Percentiles rank a stretch among this genome's conserved stretches.
phyloP scores from a whole-genome alignment of 306 rosid species.

The Dicorynia guianensis region DNA sequence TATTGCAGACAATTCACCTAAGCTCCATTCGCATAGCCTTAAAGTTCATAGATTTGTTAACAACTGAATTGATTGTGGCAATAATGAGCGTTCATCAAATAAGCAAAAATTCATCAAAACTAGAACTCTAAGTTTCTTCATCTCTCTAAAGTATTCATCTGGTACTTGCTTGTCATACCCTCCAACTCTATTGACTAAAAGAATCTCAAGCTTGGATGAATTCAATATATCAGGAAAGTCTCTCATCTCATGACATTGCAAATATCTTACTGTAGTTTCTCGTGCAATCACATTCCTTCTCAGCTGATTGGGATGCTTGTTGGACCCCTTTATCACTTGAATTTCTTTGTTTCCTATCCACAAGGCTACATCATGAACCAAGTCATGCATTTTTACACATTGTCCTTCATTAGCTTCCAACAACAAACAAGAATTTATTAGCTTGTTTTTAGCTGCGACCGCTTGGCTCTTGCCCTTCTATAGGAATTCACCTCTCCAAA shows the following conservation, averaged over 20 bases:
- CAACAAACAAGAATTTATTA: not conserved
- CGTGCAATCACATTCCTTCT: not conserved
- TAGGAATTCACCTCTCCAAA: too few relatives aligned
- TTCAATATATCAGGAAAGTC: not conserved
- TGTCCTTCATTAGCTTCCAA: accelerated
- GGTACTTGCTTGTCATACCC: not conserved
- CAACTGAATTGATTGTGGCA: not conserved
- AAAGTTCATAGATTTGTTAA: not conserved
- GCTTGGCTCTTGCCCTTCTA: not conserved
- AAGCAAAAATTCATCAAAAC: not conserved
- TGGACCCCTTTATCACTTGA: not conserved
- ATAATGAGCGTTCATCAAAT: not conserved
- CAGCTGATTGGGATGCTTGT: not conserved
- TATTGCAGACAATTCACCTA: not conserved
- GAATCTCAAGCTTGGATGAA: not conserved
- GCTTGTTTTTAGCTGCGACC: not conserved
- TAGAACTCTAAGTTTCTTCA: not conserved
- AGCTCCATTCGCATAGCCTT: not conserved
- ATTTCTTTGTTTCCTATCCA: not conserved
- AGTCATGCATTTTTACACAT: not conserved
- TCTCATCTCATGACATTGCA: not conserved
- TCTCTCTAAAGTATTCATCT: not conserved
- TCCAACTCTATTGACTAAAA: not conserved
- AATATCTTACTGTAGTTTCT: not conserved
- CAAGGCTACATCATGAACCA: not conserved